Evolutionary conservation across 352 stramenopile species (phyloP), one percentile per base, ranked within the genome.

Genomic region (Phytophthora kernoviae): DNA sequence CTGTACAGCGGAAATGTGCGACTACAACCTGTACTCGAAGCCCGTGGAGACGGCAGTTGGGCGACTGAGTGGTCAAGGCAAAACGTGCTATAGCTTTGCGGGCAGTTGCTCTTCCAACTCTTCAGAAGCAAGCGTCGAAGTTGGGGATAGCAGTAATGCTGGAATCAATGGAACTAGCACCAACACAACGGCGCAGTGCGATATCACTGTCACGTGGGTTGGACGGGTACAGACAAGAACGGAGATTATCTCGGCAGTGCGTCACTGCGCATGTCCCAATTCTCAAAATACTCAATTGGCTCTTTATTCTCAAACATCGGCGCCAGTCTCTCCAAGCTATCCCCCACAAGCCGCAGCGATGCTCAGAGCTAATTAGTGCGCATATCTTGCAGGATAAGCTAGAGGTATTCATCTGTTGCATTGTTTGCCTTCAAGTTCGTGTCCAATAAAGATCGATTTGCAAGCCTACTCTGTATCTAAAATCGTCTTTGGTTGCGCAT

Each of bases 271-370:
- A 89, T 92, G 70, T 93, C 84, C 36, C 82, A 93, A 66, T 93
- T 93, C 58, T 75, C 84, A 44, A 88, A 90, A 54, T 92, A 91
- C 65, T 93, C 84, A n/a, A 83, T 91, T 54, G 74, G 68, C 49
- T 88, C 79, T 43, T 91, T 89, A 61, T 84, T 91, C 57, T 84
- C 77, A 40, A 88, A 80, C 43, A 64, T 93, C 33, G 65, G 67
- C 21, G 79, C 51, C 30, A 86, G 74, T 47, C 81, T n/a, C n/a
- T 81, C 65, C 24, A 70, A 64, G 6, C 40, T 90, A 0, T 30
- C 82, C 30, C 74, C 81, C 0, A 79, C 59, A 12, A 86, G 74
- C 58, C 75, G 71, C 27, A 80, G 78, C 34, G 73, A 88, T 24
- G 30, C 54, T 34, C 66, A 63, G 58, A 63, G 14, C 20, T 54